A percentile compares a stretch with the other conserved stretches of the same genome.
Evolutionary conservation across 2,329 filamentous ascomycete species (phyloP).

Genomic region (Verticillium longisporum): DNA sequence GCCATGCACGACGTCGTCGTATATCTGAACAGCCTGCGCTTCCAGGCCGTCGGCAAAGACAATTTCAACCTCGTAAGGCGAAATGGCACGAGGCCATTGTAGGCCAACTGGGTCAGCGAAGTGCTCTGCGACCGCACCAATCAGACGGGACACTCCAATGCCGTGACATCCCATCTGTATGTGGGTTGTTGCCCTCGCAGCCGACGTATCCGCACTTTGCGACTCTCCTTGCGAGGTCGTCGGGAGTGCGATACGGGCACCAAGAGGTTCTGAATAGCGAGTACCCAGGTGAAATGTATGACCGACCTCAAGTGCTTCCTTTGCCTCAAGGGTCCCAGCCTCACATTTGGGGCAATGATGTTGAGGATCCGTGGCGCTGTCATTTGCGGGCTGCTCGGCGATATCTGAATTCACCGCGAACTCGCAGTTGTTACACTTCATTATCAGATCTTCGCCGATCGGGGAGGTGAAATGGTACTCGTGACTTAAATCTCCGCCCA

Average conservation of each 20-base stretch:
- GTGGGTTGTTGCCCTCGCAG: conserved; percentile 26
- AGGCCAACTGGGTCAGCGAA: conserved; percentile 66
- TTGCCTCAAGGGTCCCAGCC: conserved; percentile 53
- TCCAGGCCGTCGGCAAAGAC: conserved; percentile 43
- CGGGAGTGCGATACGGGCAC: conserved; percentile 49
- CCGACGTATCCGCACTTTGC: background rate
- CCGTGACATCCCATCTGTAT: conserved; percentile 97
- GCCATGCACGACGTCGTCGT: conserved; percentile 46
- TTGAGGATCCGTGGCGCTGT: conserved; percentile 35
- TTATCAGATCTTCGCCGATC: conserved; percentile 79
- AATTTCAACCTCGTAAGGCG: conserved; percentile 73
- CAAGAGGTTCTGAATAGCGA: conserved; percentile 73
- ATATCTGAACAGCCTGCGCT: conserved; percentile 49
- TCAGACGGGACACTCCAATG: conserved; percentile 85
- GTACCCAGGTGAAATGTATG: conserved; percentile 94
- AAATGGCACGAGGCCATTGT: conserved; percentile 82
- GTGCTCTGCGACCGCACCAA: conserved; percentile 77
- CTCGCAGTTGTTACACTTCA: conserved; percentile 66
- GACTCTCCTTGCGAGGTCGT: background rate
- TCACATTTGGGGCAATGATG: conserved; percentile 73
- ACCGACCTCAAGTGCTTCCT: conserved; percentile 79
- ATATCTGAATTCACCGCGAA: conserved; percentile 86
- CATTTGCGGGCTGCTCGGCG: conserved; percentile 47
- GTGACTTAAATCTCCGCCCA: conserved; percentile 88
- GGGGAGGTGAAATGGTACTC: conserved; percentile 82